Evolutionary conservation across 140 eudicot species (phyloP).

Genomic region (Bidens hawaiensis): DNA sequence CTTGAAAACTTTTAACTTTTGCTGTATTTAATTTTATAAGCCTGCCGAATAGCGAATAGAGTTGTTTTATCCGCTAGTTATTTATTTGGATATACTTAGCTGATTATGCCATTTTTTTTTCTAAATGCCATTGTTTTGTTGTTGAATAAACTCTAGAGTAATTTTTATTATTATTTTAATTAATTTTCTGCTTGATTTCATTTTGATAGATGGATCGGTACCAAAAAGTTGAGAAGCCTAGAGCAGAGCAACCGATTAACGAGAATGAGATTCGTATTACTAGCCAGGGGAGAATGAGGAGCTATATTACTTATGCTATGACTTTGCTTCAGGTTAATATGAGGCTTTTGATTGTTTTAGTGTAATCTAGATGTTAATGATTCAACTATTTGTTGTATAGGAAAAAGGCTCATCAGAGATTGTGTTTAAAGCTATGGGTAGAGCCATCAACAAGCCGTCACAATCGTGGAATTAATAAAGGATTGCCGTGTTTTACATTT

Average conservation of each 20-base stretch:
- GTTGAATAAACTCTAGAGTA: background rate
- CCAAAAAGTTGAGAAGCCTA: conserved; percentile 95
- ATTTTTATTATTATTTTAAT: background rate
- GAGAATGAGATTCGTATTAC: conserved; percentile 98
- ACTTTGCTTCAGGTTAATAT: conserved; percentile 71
- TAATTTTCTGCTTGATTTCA: background rate
- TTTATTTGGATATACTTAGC: too few species aligned
- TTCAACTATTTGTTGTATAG: conserved; percentile 25
- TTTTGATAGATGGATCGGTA: conserved; percentile 82
- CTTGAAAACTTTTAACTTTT: too few species aligned
- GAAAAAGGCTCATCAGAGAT: conserved; percentile 87
- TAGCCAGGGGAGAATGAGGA: conserved; percentile 97
- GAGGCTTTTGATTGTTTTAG: background rate
- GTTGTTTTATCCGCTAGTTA: too few species aligned
- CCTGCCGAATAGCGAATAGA: too few species aligned
- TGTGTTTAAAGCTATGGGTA: conserved; percentile 98
- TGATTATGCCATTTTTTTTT: too few species aligned
- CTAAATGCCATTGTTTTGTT: background rate
- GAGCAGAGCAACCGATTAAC: conserved; percentile 78
- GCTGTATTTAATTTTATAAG: too few species aligned
- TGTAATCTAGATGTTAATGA: background rate
- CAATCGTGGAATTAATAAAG: conserved; percentile 95
- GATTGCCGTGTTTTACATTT: conserved; percentile 21
- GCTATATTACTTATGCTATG: conserved; percentile 96
- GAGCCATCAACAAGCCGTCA: conserved; percentile 97